Percentiles rank a stretch among this genome's conserved stretches.
Conservation (phyloP, 768 basidiomycete genomes). For the Daedaleopsis sinensis region DNA sequence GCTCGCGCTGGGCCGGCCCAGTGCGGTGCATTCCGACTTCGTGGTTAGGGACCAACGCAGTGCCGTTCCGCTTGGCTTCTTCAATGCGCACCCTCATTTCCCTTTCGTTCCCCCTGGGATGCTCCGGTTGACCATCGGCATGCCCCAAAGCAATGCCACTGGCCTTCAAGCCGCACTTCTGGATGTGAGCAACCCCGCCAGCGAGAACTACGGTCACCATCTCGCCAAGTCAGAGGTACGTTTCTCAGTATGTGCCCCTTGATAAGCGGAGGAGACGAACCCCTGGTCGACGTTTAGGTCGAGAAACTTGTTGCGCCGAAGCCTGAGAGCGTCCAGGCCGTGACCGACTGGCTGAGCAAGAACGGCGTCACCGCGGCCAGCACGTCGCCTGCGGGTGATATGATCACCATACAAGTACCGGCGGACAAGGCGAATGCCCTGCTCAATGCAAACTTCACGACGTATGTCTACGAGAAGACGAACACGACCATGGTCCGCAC, state of each 20-base stretch:
- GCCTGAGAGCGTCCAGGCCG: slow-evolving; percentile 27
- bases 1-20: slow-evolving; percentile 21
- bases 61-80: slow-evolving; percentile 8
- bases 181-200: slow-evolving; percentile 42
- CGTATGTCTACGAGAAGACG: slow-evolving; percentile 35
- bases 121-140: slow-evolving; percentile 28
- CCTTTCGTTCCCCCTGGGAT: background rate
- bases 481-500: slow-evolving; percentile 37
- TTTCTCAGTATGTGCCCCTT: background rate
- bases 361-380: slow-evolving; percentile 29
- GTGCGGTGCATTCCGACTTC: slow-evolving; percentile 2
- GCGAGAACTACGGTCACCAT: slow-evolving; percentile 26
- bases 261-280: background rate
- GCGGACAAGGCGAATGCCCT: slow-evolving; percentile 38
- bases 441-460: slow-evolving; percentile 36
- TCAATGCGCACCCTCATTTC: background rate
- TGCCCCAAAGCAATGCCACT: slow-evolving; percentile 35
- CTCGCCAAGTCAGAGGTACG: slow-evolving; percentile 17
- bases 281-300: background rate
- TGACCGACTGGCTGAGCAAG: slow-evolving; percentile 30
- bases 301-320: slow-evolving; percentile 18
- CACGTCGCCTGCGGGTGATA: slow-evolving; percentile 34
- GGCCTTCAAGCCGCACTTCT: slow-evolving; percentile 38
- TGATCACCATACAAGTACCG: slow-evolving; percentile 35
- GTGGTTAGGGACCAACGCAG: slow-evolving; percentile 9